These are phyloP conservation scores for Fusarium nodosum DNA, from an alignment of 2,329 filamentous ascomycete species.

Conservation along the genomic window DNA sequence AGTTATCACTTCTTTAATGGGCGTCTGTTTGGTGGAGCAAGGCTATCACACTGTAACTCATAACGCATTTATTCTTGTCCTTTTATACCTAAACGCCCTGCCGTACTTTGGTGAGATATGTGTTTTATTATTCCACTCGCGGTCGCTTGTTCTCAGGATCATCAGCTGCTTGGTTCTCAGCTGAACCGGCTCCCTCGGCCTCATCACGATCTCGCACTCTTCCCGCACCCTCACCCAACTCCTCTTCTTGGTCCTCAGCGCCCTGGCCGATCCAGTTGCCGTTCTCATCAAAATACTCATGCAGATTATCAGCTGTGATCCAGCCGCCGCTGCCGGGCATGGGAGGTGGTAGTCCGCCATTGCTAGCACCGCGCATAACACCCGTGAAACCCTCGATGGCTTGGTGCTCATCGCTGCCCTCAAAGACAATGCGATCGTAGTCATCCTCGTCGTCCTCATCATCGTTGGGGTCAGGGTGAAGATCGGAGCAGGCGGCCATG, in stretches of 20 bases:
- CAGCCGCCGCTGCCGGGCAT: slow-evolving; percentile 82
- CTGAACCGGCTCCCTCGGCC: slow-evolving; percentile 61
- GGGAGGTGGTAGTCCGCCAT: slow-evolving; percentile 71
- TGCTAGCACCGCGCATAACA: slow-evolving; percentile 62
- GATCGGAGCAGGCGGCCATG: slow-evolving; percentile 79
- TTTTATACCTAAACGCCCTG: slow-evolving; percentile 43
- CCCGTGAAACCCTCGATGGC: slow-evolving; percentile 70
- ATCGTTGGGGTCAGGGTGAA: slow-evolving; percentile 78
- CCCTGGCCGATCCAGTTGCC: slow-evolving; percentile 77
- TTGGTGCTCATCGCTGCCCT: slow-evolving; percentile 63
- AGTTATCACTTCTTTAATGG: background rate
- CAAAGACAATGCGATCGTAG: slow-evolving; percentile 69
- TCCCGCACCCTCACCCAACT: slow-evolving; percentile 74
- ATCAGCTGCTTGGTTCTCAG: slow-evolving; percentile 57
- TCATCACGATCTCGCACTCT: slow-evolving; percentile 68
- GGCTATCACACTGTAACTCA: slow-evolving; percentile 13
- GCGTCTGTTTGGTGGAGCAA: background rate
- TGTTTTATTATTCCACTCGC: slow-evolving; percentile 58
- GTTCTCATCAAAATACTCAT: slow-evolving; percentile 83
- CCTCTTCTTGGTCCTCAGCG: slow-evolving; percentile 57
- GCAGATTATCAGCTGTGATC: slow-evolving; percentile 93
- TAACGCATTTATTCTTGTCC: slow-evolving; percentile 14
- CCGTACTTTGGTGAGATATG: slow-evolving; percentile 15
- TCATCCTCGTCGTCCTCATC: slow-evolving; percentile 70
- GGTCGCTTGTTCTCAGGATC: slow-evolving; percentile 63